These are phyloP conservation scores for Diddensiella santjacobensis DNA, from an alignment of 805 yeast species.

Conservation along the genomic window DNA sequence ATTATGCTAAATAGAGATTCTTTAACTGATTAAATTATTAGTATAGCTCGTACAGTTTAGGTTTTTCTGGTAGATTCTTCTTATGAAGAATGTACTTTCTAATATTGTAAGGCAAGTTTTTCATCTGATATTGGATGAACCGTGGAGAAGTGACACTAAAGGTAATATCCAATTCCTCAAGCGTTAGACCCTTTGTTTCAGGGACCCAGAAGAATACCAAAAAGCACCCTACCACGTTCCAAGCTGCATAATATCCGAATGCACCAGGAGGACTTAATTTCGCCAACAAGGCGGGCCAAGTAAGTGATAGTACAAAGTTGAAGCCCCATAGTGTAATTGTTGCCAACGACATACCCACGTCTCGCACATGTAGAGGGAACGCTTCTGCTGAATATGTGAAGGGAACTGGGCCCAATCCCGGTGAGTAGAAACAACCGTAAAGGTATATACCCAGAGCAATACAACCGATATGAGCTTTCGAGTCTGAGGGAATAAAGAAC, in stretches of 20 bases:
- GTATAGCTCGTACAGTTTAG: slow-evolving; percentile 19
- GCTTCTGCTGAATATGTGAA: slow-evolving; percentile 86
- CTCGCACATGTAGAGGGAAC: slow-evolving; percentile 73
- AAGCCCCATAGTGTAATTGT: slow-evolving; percentile 55
- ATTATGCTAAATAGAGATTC: no score
- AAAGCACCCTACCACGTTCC: slow-evolving; percentile 74
- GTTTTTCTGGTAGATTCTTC: slow-evolving; percentile 22
- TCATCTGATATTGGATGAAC: slow-evolving; percentile 51
- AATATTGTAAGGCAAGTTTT: slow-evolving; percentile 27
- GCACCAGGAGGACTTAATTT: slow-evolving; percentile 80
- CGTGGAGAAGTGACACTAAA: slow-evolving; percentile 52
- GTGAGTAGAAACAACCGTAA: slow-evolving; percentile 68
- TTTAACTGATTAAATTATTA: no score
- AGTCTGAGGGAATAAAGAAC: slow-evolving; percentile 57
- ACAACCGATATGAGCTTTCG: slow-evolving; percentile 53
- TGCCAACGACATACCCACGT: slow-evolving; percentile 75
- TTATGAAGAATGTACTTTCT: slow-evolving; percentile 20
- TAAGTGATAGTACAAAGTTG: slow-evolving; percentile 59
- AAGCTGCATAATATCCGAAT: slow-evolving; percentile 83
- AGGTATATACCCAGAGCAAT: slow-evolving; percentile 72
- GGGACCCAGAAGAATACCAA: slow-evolving; percentile 51
- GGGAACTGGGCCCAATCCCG: slow-evolving; percentile 88
- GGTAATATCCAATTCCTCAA: slow-evolving; percentile 74
- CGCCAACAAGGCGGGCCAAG: slow-evolving; percentile 70
- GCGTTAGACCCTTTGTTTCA: slow-evolving; percentile 66